These are phyloP conservation scores for Oryza officinalis DNA, from an alignment of 176 grass and related monocot genomes.

Conservation along the genomic window DNA sequence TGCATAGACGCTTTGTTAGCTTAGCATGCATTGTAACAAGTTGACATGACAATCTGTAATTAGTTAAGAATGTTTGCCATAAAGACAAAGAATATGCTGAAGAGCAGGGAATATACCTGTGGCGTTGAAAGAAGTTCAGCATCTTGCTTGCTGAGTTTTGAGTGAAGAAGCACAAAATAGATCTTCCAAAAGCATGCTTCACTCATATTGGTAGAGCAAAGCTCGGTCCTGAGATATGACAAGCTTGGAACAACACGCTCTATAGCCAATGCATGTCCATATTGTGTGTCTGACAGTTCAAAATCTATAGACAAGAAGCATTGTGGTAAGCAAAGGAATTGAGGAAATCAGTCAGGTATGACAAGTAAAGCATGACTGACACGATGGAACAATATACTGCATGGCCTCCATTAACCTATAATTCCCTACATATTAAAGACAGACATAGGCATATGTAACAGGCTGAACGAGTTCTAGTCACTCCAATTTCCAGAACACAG, in stretches of 20 bases:
- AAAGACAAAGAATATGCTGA: neutral
- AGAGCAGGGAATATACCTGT: conserved; percentile 46
- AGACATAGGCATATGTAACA: neutral
- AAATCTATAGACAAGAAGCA: conserved; percentile 51
- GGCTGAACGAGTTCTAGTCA: neutral
- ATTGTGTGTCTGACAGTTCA: conserved; percentile 69
- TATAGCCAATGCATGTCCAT: conserved; percentile 60
- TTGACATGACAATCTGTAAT: conserved; percentile 7
- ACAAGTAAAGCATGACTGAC: neutral
- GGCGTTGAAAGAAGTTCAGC: conserved; percentile 62
- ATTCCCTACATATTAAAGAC: conserved; percentile 2
- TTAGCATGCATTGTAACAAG: conserved; percentile 19
- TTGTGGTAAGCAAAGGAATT: conserved; percentile 29
- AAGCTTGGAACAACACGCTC: conserved; percentile 62
- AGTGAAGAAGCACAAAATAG: conserved; percentile 81
- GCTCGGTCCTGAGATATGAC: conserved; percentile 55
- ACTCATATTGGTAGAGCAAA: conserved; percentile 71
- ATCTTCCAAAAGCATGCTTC: conserved; percentile 86
- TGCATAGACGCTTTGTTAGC: neutral
- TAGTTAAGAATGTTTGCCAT: neutral
- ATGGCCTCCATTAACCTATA: neutral
- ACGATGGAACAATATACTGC: conserved; percentile 15
- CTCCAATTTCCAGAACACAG: conserved; percentile 24
- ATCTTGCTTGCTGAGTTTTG: conserved; percentile 54
- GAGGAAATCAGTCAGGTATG: neutral